Evolutionary conservation across 257 asterid species (phyloP), one percentile per base, ranked within the genome.

Genomic region (Salvia rosmarinus): DNA sequence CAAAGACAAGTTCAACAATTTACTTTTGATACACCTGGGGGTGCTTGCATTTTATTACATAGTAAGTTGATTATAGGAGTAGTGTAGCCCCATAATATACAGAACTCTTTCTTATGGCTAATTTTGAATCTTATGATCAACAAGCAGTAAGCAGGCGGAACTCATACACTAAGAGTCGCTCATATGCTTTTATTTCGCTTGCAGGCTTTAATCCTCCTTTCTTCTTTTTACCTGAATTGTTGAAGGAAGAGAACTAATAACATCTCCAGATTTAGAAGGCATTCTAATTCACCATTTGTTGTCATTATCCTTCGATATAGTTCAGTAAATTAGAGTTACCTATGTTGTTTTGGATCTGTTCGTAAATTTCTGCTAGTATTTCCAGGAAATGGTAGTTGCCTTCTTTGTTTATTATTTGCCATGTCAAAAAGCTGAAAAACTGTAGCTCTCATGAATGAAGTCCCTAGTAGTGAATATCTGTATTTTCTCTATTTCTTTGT

Each of bases 51-150:
- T 44, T 32, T 28, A 34, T 58, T 37, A 9, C 19, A 37, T 37
- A 49, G 62, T 59, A 49, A 67, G 67, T 67, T 51, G 49, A 40
- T 8, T 51, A 60, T 52, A 60, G 75, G 32, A 37, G 43, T 32
- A 58, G 46, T 59, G 37, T 73, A 25, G 34, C 69, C 40, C 57
- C 64, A 55, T 56, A 68, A 57, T 6, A 50, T 5, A 5, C 14
- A 6, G 44, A n/a, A 12, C 25, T 52, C 11, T 39, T 52, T 54
- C 8, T 12, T 52, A n/a, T 76, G 64, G 35, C 64, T 59, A 44
- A 37, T 60, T 9, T 9, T 46, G 52, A 44, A 30, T 68, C n/a
- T 58, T 17, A 49, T 51, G 40, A 67, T 51, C 47, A 55, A 46
- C 13, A 12, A 19, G 23, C 35, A 10, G 6, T 67, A 1, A 14